Evolutionary conservation across 331 rosid species (phyloP).

Genomic region (Arachis monticola): DNA sequence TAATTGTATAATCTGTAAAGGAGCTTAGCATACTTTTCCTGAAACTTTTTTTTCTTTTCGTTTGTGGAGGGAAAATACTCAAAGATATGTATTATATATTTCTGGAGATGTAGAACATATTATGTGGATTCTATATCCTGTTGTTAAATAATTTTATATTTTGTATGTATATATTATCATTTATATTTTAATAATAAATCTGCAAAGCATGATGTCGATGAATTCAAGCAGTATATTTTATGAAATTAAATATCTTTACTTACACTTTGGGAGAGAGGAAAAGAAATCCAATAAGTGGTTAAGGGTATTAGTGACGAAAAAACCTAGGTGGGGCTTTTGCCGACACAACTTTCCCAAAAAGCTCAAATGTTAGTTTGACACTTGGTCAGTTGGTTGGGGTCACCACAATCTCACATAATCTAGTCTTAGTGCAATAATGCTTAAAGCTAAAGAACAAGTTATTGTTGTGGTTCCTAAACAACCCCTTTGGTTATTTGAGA

Average conservation of each 20-base stretch:
- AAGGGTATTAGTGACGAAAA: neutral
- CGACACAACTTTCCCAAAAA: slow-evolving; percentile 17
- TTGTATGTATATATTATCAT: too few species aligned
- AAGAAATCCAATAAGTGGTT: neutral
- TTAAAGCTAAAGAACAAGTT: slow-evolving; percentile 13
- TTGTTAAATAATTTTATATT: too few species aligned
- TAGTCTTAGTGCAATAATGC: neutral
- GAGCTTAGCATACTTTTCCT: neutral
- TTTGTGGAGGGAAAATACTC: too few species aligned
- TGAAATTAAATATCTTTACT: neutral
- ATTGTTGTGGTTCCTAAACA: neutral
- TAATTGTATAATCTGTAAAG: neutral
- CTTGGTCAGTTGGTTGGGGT: slow-evolving; percentile 1
- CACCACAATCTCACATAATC: neutral
- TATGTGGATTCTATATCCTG: too few species aligned
- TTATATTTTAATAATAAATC: too few species aligned
- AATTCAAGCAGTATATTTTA: neutral
- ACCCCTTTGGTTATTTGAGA: neutral
- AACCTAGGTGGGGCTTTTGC: neutral
- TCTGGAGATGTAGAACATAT: too few species aligned
- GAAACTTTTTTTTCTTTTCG: too few species aligned
- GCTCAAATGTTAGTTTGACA: neutral
- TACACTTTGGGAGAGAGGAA: neutral
- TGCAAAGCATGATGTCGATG: neutral
- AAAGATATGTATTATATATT: too few species aligned